phyloP scores from a whole-genome alignment of 2,329 filamentous ascomycete genomes.

The Berkeleyomyces basicola region DNA sequence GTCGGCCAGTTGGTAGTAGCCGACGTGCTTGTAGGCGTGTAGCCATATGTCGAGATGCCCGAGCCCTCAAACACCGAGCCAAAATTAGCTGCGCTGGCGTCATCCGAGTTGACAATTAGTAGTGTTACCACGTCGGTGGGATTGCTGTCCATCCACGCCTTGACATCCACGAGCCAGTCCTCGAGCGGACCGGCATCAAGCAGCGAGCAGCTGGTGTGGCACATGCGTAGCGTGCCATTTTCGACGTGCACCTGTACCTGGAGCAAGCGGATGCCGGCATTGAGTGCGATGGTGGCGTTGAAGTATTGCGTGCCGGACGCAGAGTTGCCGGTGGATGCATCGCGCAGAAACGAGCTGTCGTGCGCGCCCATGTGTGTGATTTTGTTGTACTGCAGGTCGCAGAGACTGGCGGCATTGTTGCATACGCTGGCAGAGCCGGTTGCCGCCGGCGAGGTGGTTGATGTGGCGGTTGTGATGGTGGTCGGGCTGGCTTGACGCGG shows the following conservation, averaged over 20 bases:
- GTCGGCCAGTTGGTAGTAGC: conserved; percentile 48
- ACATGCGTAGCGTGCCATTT: conserved; percentile 44
- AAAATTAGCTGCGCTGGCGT: conserved; percentile 37
- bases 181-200: conserved; percentile 52
- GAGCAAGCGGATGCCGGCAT: conserved; percentile 54
- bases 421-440: conserved; percentile 32
- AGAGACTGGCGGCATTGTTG: conserved; percentile 68
- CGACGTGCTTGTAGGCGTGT: conserved; percentile 30
- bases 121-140: conserved; percentile 62
- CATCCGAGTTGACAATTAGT: conserved; percentile 54
- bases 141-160: conserved; percentile 51
- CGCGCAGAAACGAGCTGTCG: conserved; percentile 54
- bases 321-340: conserved; percentile 42
- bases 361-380: conserved; percentile 67
- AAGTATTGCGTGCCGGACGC: conserved; percentile 56
- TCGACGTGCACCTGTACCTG: conserved; percentile 42
- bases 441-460: conserved; percentile 13
- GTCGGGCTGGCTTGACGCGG: neutral
- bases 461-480: conserved; percentile 2
- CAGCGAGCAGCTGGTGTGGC: conserved; percentile 50
- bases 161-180: conserved; percentile 47
- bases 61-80: conserved; percentile 37
- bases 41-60: conserved; percentile 45
- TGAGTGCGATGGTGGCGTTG: conserved; percentile 54
- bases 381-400: conserved; percentile 53